A percentile compares a stretch with the other conserved stretches of the same genome.
Evolutionary conservation across 495 filamentous ascomycete genomes (phyloP).

Genomic region (Aspergillus affinis): DNA sequence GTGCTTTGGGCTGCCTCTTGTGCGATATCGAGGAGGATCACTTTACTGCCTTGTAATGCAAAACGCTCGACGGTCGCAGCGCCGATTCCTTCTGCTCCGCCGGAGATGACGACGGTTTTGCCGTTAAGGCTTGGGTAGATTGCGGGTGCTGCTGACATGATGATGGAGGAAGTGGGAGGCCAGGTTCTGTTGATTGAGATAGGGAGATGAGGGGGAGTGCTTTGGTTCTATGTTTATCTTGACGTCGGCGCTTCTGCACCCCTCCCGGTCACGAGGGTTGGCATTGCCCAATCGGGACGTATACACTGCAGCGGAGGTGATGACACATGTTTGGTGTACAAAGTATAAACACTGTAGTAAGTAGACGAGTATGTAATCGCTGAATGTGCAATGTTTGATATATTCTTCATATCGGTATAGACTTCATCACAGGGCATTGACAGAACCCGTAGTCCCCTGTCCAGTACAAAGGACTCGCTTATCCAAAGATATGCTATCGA

Average conservation of each 20-base stretch:
- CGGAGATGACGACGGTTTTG: slow-evolving; percentile 51
- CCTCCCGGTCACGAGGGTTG: too few relatives aligned
- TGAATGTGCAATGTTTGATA: background rate
- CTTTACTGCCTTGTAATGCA: slow-evolving; percentile 44
- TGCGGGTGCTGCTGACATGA: slow-evolving; percentile 4
- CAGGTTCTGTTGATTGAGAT: too few relatives aligned
- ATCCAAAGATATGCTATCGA: background rate
- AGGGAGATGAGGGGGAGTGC: too few relatives aligned
- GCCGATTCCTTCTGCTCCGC: slow-evolving; percentile 54
- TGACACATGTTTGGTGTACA: too few relatives aligned
- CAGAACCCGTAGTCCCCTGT: background rate
- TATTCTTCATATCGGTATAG: background rate
- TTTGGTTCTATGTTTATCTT: too few relatives aligned
- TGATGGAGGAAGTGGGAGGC: too few relatives aligned
- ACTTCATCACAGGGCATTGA: background rate
- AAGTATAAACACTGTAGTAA: too few relatives aligned
- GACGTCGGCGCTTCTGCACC: too few relatives aligned
- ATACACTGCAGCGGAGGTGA: too few relatives aligned
- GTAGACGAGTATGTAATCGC: too few relatives aligned
- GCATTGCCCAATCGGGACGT: too few relatives aligned
- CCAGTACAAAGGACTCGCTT: background rate
- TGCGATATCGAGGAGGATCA: slow-evolving; percentile 50
- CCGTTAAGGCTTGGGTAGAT: slow-evolving; percentile 32
- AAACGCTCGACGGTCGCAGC: slow-evolving; percentile 45
- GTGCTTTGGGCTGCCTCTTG: slow-evolving; percentile 18